Base-by-base conservation (phyloP, 2,329 filamentous ascomycete species). In the Alternaria ventricosa region DNA sequence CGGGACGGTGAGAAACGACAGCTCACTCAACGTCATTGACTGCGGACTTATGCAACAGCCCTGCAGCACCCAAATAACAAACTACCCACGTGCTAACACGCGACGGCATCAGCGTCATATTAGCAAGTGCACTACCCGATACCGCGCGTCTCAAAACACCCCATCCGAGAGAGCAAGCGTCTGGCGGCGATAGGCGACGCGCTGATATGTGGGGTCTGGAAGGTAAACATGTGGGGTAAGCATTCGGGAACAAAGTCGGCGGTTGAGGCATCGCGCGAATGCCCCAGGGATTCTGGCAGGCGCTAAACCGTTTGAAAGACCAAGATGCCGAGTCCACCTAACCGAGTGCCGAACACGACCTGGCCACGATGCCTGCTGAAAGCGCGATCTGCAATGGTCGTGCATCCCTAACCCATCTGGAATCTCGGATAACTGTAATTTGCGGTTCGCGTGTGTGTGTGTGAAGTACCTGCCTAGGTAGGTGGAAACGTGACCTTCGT, bases 1-100 rank as follows among this genome's bases (percentile, higher is more conserved):
- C 33, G 33, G 33, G 33, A 36, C 66, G 63, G 64, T 63, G 66
- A 61, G 66, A 15, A 43, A 51, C 51, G 45, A 50, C 27, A n/a
- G 43, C 20, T 20, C 20, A 15, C 15, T 41, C 13, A n/a, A 55
- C 33, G 51, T 41, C 33, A 55, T 27, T 41, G 13, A 55, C 30
- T 43, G 33, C 23, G 15, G 22, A 27, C 51, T 55, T 55, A 12
- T 55, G 18, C 49, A 51, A 33, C 36, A 20, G 28, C 33, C 28
- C 28, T 51, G 49, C 28, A 51, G 49, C 20, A 36, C 18, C 28
- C 28, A 33, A 36, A 51, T 51, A 51, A 51, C 47, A 23, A 13
- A 13, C 5, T 13, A 33, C 20, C 18, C 49, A 10, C 49, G 15
- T 51, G 8, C 18, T 22, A 12, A 30, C 20, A 51, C 28, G 49